These are phyloP conservation scores for Globisporangium alternatum DNA, from an alignment of 352 stramenopile species.

Conservation along the genomic window DNA sequence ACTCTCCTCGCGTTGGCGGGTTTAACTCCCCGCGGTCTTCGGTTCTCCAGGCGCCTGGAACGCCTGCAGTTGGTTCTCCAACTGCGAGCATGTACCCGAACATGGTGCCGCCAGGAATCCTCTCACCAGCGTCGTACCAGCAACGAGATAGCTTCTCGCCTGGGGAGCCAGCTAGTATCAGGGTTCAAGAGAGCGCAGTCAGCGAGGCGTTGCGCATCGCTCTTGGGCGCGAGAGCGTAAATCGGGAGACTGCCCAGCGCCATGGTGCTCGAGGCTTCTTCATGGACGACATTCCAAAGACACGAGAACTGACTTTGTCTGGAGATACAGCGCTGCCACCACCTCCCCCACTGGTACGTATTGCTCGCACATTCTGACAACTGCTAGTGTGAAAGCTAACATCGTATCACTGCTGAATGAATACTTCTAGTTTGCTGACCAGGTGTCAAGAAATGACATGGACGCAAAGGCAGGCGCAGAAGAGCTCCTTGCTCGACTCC, in stretches of 20 bases:
- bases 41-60: conserved; percentile 66
- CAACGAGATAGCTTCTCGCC: conserved; percentile 64
- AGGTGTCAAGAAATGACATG: not conserved
- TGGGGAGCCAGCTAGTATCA: conserved; percentile 19
- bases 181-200: conserved; percentile 38
- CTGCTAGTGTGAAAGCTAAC: not conserved
- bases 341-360: conserved; percentile 6
- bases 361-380: not conserved
- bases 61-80: conserved; percentile 49
- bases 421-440: not conserved
- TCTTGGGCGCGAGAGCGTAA: conserved; percentile 68
- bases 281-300: conserved; percentile 36
- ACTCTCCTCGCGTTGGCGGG: conserved; percentile 74
- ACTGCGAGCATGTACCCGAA: conserved; percentile 48
- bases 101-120: conserved; percentile 35
- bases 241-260: conserved; percentile 46
- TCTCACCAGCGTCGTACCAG: conserved; percentile 83
- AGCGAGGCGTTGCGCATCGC: conserved; percentile 71
- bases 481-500: conserved; percentile 25
- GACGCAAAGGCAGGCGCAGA: not conserved
- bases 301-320: conserved; percentile 27
- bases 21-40: conserved; percentile 79
- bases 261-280: conserved; percentile 17
- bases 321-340: conserved; percentile 15
- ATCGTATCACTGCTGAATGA: not conserved